These are phyloP conservation scores for Coniophora puteana DNA, from an alignment of 1,284 basidiomycete species.

Conservation along the genomic window DNA sequence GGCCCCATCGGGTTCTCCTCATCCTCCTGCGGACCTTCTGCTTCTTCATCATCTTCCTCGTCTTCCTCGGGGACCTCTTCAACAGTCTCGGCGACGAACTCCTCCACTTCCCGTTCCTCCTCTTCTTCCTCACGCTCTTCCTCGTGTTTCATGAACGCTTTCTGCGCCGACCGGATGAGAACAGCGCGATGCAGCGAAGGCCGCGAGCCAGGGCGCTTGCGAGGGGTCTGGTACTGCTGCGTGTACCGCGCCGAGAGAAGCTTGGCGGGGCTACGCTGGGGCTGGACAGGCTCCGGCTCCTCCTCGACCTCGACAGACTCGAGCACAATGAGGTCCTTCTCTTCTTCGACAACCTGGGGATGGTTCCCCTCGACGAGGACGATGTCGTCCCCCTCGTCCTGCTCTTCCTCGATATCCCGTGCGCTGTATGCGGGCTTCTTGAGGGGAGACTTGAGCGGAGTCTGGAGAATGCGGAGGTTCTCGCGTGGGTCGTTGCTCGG, in stretches of 20 bases:
- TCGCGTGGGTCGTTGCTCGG: constrained; percentile 55
- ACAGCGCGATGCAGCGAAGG: constrained; percentile 64
- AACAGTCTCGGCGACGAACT: constrained; percentile 12
- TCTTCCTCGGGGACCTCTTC: constrained; percentile 14
- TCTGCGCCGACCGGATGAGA: constrained; percentile 63
- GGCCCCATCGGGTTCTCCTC: constrained; percentile 9
- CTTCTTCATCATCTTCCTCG: constrained; percentile 15
- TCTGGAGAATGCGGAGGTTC: constrained; percentile 59
- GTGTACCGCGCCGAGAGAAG: constrained; percentile 7
- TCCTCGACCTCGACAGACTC: constrained; percentile 50
- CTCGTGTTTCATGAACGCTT: constrained; percentile 39
- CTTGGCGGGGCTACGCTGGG: constrained; percentile 7
- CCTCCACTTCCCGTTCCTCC: constrained; percentile 39
- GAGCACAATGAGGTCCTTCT: constrained; percentile 65
- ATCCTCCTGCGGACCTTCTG: constrained; percentile 16
- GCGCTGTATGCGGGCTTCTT: constrained; percentile 25
- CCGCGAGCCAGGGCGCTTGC: constrained; percentile 35
- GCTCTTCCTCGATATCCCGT: constrained; percentile 1
- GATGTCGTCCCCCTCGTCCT: constrained; percentile 32
- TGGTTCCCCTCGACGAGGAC: constrained; percentile 63
- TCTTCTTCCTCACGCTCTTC: constrained; percentile 29
- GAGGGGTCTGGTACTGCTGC: constrained; percentile 39
- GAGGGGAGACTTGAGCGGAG: constrained; percentile 43
- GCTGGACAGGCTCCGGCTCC: constrained; percentile 8
- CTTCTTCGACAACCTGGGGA: constrained; percentile 66